Conservation (phyloP, 2,329 filamentous ascomycete species). For the Simplicillium aogashimaense region DNA sequence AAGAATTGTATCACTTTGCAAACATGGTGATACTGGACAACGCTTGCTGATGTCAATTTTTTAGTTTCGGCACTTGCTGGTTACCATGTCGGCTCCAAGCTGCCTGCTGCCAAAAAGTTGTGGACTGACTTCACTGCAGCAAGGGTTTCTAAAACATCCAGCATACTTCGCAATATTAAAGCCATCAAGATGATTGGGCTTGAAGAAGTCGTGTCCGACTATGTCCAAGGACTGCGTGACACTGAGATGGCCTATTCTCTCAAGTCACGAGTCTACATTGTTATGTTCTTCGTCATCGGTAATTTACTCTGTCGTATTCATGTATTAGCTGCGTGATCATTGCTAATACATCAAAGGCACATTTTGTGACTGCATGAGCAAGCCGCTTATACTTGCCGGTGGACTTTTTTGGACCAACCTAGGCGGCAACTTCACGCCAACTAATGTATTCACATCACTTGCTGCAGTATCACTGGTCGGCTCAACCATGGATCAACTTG, state of each 20-base stretch:
- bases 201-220: neutral
- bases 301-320: neutral
- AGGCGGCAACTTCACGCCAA: neutral
- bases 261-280: neutral
- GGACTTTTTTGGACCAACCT: neutral
- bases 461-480: neutral
- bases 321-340: neutral
- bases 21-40: too few species aligned
- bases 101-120: neutral
- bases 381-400: neutral
- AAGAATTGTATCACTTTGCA: too few species aligned
- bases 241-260: neutral
- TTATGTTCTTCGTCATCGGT: neutral
- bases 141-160: neutral
- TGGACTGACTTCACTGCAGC: neutral
- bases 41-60: too few species aligned
- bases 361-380: neutral
- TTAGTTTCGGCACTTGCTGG: too few species aligned
- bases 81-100: too few species aligned
- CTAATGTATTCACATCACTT: neutral
- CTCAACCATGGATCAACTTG: neutral
- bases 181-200: neutral
- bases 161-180: neutral
- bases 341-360: neutral
- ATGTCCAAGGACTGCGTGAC: neutral